Evolutionary conservation across 1,139 yeast genomes (phyloP).

Genomic region (Yamadazyma songkhlaensis): DNA sequence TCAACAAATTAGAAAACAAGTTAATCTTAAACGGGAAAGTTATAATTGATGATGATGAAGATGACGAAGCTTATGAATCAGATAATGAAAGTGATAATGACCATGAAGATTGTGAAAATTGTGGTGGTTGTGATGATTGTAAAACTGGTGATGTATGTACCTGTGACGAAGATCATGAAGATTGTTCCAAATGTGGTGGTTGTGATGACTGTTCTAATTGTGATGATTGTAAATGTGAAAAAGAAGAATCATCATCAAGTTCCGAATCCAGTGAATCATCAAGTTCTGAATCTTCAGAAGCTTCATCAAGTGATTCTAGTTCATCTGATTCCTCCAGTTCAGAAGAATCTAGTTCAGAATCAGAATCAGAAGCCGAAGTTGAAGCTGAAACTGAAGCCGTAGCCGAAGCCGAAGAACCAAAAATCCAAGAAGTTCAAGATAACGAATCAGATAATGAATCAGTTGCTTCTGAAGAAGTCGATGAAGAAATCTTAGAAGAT

Average conservation of each 20-base stretch:
- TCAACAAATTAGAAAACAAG: conserved; percentile 42
- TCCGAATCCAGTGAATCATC: conserved; percentile 12
- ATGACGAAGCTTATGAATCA: conserved; percentile 17
- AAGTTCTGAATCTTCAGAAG: background rate
- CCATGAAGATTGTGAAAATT: conserved; percentile 6
- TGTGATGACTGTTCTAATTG: conserved; percentile 5
- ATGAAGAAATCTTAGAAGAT: conserved; percentile 43
- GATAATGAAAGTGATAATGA: conserved; percentile 13
- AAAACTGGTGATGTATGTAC: conserved; percentile 8
- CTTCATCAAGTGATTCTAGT: conserved; percentile 12
- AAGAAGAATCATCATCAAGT: conserved; percentile 6
- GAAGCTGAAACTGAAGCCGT: conserved; percentile 6
- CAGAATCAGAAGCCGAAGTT: conserved; percentile 1
- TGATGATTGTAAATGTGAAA: conserved; percentile 9
- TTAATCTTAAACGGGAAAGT: conserved; percentile 43
- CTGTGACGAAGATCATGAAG: conserved; percentile 12
- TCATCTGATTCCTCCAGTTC: conserved; percentile 6
- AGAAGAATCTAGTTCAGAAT: conserved; percentile 7
- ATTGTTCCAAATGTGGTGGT: conserved; percentile 2
- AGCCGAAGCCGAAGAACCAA: conserved; percentile 10
- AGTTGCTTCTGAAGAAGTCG: conserved; percentile 19
- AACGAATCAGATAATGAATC: conserved; percentile 9
- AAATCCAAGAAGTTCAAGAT: conserved; percentile 6
- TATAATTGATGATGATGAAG: conserved; percentile 22
- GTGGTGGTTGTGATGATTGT: conserved; percentile 10